Conservation (phyloP, 2,329 filamentous ascomycete species). For the Stemphylium beticola region DNA sequence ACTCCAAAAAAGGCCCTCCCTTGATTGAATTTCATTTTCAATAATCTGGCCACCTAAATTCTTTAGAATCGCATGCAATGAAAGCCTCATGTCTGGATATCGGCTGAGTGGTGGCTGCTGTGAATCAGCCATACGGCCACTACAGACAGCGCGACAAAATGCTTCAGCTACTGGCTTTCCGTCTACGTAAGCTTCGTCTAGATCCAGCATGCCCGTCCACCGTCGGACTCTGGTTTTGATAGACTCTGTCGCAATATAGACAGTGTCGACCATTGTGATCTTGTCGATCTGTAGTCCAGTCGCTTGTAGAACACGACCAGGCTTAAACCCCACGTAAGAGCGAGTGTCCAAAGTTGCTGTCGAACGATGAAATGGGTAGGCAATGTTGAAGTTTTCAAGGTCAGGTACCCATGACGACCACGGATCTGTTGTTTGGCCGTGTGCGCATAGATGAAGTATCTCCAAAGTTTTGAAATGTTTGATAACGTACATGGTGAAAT, state of each 20-base stretch:
- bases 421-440: not conserved
- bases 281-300: not conserved
- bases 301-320: not conserved
- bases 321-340: not conserved
- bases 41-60: too few species aligned
- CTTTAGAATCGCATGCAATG: not conserved
- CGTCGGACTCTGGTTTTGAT: not conserved
- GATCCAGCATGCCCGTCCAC: not conserved
- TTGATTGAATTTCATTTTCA: not conserved
- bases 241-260: not conserved
- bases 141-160: not conserved
- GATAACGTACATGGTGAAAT: not conserved
- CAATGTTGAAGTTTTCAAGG: not conserved
- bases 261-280: not conserved
- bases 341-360: not conserved
- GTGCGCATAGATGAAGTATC: not conserved
- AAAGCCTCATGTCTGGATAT: not conserved
- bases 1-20: not conserved
- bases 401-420: not conserved
- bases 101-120: rapidly evolving
- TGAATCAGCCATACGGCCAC: not conserved
- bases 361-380: not conserved
- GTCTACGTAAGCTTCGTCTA: not conserved
- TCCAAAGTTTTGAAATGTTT: not conserved
- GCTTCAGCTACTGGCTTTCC: not conserved